Percentiles rank a stretch among this genome's conserved stretches.
phyloP scores from a whole-genome alignment of 1,139 yeast species.

The Scheffersomyces cryptocercus region DNA sequence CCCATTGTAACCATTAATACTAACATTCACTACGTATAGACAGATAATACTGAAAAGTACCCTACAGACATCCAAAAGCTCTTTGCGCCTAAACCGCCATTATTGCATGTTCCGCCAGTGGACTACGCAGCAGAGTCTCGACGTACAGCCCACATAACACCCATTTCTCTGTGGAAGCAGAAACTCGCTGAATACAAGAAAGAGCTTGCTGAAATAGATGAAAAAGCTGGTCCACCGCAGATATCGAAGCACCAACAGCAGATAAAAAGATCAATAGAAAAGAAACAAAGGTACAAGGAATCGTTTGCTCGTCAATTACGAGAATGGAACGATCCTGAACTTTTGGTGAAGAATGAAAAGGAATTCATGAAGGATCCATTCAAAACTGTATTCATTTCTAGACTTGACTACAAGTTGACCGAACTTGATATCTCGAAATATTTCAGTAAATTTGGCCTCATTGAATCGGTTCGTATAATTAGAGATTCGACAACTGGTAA shows the following conservation, averaged over 20 bases:
- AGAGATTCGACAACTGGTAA: conserved; percentile 52
- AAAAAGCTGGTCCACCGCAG: conserved; percentile 12
- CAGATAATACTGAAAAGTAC: conserved; percentile 44
- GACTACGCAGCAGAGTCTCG: conserved; percentile 59
- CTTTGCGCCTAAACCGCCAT: conserved; percentile 73
- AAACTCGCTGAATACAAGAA: conserved; percentile 35
- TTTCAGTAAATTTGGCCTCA: conserved; percentile 67
- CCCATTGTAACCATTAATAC: conserved; percentile 36
- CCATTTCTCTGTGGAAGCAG: conserved; percentile 45
- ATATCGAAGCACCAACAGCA: conserved; percentile 11
- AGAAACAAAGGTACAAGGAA: conserved; percentile 15
- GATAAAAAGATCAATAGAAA: conserved; percentile 6
- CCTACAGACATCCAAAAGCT: conserved; percentile 66
- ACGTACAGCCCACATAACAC: conserved; percentile 51
- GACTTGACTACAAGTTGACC: conserved; percentile 64
- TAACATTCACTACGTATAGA: conserved; percentile 13
- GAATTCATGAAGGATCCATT: conserved; percentile 70
- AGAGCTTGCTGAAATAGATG: conserved; percentile 32
- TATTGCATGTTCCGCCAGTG: conserved; percentile 50
- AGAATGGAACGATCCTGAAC: conserved; percentile 50
- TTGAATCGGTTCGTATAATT: conserved; percentile 68
- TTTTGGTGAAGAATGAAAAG: conserved; percentile 53
- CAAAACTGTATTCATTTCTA: conserved; percentile 73
- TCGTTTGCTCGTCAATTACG: conserved; percentile 37
- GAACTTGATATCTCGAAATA: conserved; percentile 69